A percentile compares a stretch with the other conserved stretches of the same genome.
Conservation (phyloP, 2,329 filamentous ascomycete species). For the Pestalotiopsis sp. region DNA sequence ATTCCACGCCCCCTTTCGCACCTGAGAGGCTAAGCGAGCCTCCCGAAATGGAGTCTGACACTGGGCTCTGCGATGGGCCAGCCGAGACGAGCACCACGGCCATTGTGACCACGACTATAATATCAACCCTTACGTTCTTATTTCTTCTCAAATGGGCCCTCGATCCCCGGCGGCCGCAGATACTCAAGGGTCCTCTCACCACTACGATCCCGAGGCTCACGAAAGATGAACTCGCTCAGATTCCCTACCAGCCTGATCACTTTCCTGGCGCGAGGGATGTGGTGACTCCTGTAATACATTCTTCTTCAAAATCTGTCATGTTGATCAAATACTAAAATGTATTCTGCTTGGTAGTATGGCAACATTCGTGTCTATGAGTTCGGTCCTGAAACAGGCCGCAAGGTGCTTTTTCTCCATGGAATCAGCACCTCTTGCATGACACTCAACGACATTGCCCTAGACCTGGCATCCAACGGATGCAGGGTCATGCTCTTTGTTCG, state of each 20-base stretch:
- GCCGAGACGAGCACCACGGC: conserved; percentile 29
- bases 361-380: conserved; percentile 81
- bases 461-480: conserved; percentile 69
- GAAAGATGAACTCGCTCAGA: conserved; percentile 36
- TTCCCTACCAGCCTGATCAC: conserved; percentile 66
- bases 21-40: background rate
- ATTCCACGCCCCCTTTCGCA: no score
- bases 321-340: background rate
- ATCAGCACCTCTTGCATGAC: conserved; percentile 83
- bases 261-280: conserved; percentile 77
- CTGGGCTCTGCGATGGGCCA: conserved; percentile 25
- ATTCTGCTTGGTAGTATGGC: conserved; percentile 57
- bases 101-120: conserved; percentile 41
- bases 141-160: conserved; percentile 36
- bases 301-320: no score
- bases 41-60: conserved; percentile 22
- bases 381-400: conserved; percentile 72
- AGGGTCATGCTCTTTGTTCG: conserved; percentile 75
- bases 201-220: conserved; percentile 40
- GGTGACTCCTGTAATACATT: conserved; percentile 54
- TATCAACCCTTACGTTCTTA: conserved; percentile 43
- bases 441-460: conserved; percentile 66
- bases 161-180: conserved; percentile 40
- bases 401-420: conserved; percentile 79
- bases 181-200: conserved; percentile 48